Evolutionary conservation across 2,329 filamentous ascomycete genomes (phyloP), one percentile per base, ranked within the genome.

Genomic region (Cercospora sp.): DNA sequence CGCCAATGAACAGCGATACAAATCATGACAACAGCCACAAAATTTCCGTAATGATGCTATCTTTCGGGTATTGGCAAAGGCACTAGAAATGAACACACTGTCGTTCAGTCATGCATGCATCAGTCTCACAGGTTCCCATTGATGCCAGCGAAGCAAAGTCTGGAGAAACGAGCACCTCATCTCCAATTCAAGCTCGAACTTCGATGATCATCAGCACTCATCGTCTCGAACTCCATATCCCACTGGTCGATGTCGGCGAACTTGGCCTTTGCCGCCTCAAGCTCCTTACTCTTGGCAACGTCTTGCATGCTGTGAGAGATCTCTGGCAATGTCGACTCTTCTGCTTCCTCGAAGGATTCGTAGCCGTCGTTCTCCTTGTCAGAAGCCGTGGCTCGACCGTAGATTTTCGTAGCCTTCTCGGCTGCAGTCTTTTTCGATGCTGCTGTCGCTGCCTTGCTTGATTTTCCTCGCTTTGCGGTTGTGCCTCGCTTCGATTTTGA

Each of bases 191-290:
- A 75, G 69, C 76, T 78, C 7, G 73, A 75, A 68, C 76, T 78
- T 40, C 76, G 68, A 71, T 76, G 73, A 66, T 77, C 77, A 67
- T 84, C 82, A 36, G 80, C 78, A 63, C 80, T 83, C 70, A 83
- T 80, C 63, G 79, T 84, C 76, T 84, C 83, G 73, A 84, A 85
- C 58, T 84, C 82, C 75, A 85, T 78, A 68, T 84, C 83, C 78
- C 82, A 84, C 26, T 80, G 75, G 72, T 85, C 83, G 5, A 85
- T 79, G 64, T 84, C 82, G 28, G 78, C 81, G 70, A 85, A 85
- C 72, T 84, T 84, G 71, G 80, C 79, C 69, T 79, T 80, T 28
- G 81, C 81, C 1, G 77, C 80, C 69, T 79, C 78, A 40, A 85
- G 73, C 72, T 82, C 80, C 28, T 72, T 74, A 48, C 75, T 77